Evolutionary conservation across 495 filamentous ascomycete genomes (phyloP).

Genomic region (Aspergillus bridgeri): DNA sequence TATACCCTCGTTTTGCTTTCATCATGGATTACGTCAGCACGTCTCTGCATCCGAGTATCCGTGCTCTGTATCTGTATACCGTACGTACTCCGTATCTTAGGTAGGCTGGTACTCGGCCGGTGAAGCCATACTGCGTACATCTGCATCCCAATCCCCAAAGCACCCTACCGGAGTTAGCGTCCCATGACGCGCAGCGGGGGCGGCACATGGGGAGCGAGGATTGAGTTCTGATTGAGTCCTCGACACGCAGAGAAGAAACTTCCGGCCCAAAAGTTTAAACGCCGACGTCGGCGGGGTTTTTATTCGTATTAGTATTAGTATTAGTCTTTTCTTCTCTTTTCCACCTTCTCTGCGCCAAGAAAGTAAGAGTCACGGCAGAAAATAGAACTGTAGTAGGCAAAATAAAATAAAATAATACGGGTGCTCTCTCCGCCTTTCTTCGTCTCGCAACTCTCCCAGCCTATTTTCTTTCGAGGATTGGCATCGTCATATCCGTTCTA

Average conservation of each 20-base stretch:
- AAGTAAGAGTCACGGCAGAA: constrained; percentile 11
- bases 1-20: too few relatives aligned
- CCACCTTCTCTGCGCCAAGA: constrained; percentile 26
- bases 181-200: neutral
- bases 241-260: too few relatives aligned
- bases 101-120: too few relatives aligned
- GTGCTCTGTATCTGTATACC: too few relatives aligned
- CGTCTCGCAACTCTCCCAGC: neutral
- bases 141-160: too few relatives aligned
- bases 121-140: too few relatives aligned
- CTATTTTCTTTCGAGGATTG: too few relatives aligned
- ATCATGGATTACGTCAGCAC: too few relatives aligned
- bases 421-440: neutral
- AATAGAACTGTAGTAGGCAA: neutral
- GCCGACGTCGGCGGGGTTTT: constrained; percentile 32
- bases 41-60: too few relatives aligned
- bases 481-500: neutral
- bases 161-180: neutral
- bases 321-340: constrained; percentile 19
- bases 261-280: constrained; percentile 1
- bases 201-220: neutral
- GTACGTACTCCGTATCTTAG: too few relatives aligned
- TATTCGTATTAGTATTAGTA: too few relatives aligned
- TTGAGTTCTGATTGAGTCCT: too few relatives aligned
- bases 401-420: neutral